Evolutionary conservation across 1,139 yeast genomes (phyloP).

Genomic region (Kodamaea sp.): DNA sequence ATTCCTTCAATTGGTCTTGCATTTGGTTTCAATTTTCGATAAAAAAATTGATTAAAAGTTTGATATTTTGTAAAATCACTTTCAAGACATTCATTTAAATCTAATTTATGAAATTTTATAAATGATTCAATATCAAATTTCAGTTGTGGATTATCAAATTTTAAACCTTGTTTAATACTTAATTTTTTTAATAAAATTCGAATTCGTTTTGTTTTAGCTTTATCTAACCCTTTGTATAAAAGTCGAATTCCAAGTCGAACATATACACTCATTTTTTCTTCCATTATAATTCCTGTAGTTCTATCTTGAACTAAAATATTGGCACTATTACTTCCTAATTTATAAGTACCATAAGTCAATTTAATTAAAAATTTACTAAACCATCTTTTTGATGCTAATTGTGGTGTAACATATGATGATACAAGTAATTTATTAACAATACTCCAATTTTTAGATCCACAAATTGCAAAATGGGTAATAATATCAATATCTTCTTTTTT

Average conservation of each 20-base stretch:
- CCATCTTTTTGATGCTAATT: constrained; percentile 86
- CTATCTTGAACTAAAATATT: constrained; percentile 93
- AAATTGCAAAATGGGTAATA: constrained; percentile 81
- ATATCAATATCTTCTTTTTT: constrained; percentile 62
- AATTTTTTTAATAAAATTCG: constrained; percentile 56
- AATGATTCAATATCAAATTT: constrained; percentile 69
- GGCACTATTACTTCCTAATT: constrained; percentile 87
- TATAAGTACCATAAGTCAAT: constrained; percentile 82
- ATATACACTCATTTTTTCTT: constrained; percentile 88
- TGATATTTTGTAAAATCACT: constrained; percentile 48
- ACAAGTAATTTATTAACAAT: constrained; percentile 62
- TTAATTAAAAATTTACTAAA: constrained; percentile 77
- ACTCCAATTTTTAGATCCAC: constrained; percentile 78
- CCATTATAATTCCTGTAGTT: constrained; percentile 77
- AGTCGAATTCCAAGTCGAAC: constrained; percentile 84
- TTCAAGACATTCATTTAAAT: constrained; percentile 62
- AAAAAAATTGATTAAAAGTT: constrained; percentile 88
- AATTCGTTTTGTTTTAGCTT: constrained; percentile 53
- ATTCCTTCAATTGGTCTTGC: constrained; percentile 68
- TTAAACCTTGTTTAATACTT: constrained; percentile 78
- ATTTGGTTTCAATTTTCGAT: constrained; percentile 67
- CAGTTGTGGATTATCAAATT: constrained; percentile 72
- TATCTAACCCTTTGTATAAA: constrained; percentile 69
- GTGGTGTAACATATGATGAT: constrained; percentile 73
- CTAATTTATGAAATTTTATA: constrained; percentile 74